Base-by-base conservation (phyloP, 345 rosid genomes). In the Lumnitzera littorea region DNA sequence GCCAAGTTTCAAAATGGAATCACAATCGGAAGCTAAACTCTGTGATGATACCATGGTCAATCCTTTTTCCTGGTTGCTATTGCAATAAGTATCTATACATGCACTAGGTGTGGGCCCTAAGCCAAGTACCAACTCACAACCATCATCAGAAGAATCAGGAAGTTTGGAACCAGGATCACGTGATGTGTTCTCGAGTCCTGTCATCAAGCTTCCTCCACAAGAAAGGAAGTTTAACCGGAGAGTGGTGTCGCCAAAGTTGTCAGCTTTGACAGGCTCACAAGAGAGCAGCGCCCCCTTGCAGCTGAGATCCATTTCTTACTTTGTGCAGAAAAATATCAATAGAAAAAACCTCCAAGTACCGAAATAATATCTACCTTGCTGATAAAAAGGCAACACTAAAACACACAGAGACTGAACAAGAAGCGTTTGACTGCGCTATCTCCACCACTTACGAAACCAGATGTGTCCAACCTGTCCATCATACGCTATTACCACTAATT, bases 371-470 rank as follows among this genome's bases (percentile, higher is more conserved):
- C 57, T 17, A 5, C 24, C 29, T 31, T 3, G 13, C 23, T 9
- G 24, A 58, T 43, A 31, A 29, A 3, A 13, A 13, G 11, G 48
- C 17, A 43, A 43, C 63, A 24, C 41, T 48, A 36, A 15, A 48
- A 29, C 23, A 48, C 66, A 46, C 15, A 31, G 11, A 23, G 31
- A 57, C 72, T 61, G 63, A 64, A 66, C 64, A 49, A 48, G 51
- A 57, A 62, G 25, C n/a, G 55, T 62, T 66, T 5, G 43, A 69
- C 60, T 13, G 69, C 59, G 47, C 63, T 62, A 60, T 76, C 69
- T 66, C 96, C 96, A 66, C 91, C 88, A 61, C 96, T 92, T 56
- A 92, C 91, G 76, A 87, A 89, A 55, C 98, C 98, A 16, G 91
- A 87, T 24, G 89, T 89, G 65, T 89, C 98, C 50, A 82, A 78